Base-by-base conservation (phyloP, 225 moss, liverwort and hornwort species). In the Antitrichia curtipendula region DNA sequence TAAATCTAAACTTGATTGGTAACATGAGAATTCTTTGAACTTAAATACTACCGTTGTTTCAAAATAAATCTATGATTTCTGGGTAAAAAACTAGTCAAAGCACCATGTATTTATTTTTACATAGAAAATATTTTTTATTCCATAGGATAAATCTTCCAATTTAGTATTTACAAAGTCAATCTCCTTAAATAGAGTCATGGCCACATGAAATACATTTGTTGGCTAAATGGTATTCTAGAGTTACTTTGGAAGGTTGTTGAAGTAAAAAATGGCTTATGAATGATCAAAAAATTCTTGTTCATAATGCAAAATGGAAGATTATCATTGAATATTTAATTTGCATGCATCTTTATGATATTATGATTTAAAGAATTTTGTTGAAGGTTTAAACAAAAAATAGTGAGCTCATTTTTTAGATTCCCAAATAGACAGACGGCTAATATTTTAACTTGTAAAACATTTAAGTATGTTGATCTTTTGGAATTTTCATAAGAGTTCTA, bases 301-400 rank as follows among this genome's bases (percentile, higher is more conserved):
- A 36, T 64, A 19, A n/a, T n/a, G 11, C 10, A 36, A 21, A 65
- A 65, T 65, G 20, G 11, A 36, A 36, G 20, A 65, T 65, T n/a
- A 65, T 21, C 36, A 65, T 65, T 21, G n/a, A n/a, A 65, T 65
- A 65, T 65, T n/a, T n/a, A n/a, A n/a, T 9, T 63, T 63, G 32
- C 9, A 63, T 63, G 17, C 5, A 63, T 8, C 5, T 9, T 32
- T 63, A 17, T 32, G 5, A 5, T 63, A 34, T 34, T 9, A 17
- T 8, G 2, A 63, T 63, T 63, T 8, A 65, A 65, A 10, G 1
- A 10, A 11, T 21, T n/a, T 66, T n/a, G 4, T 36, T n/a, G 6
- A 66, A 6, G 21, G 3, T 36, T 12, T 9, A 34, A 20, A 36
- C 2, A 9, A 10, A 0, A 34, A 66, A n/a, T 6, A 5, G n/a